Base-by-base conservation (phyloP, 177 flowering plant genomes). In the Telopea speciosissima region DNA sequence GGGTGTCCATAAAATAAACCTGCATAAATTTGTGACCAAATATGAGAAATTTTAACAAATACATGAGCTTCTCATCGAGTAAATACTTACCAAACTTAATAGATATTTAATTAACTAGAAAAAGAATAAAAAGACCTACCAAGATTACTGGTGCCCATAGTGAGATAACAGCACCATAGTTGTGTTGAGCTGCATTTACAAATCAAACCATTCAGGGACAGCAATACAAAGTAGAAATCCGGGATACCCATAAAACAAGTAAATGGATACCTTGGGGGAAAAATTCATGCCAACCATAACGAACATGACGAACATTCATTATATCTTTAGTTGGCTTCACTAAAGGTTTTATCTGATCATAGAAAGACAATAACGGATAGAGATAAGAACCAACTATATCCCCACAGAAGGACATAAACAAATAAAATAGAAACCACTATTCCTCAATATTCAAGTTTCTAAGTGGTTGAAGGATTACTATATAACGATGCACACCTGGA, bases 1-100 rank as follows among this genome's bases (percentile, higher is more conserved):
- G 99, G 69, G 93, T 84, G 80, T 96, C 99, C 99, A 96, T 89
- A 73, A 93, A 93, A 82, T 96, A 96, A 44, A 96, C 89, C 99
- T 96, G 84, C 78, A 83, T 62, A 66, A 65, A 65, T 74, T 28
- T 28, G 33, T 31, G 23, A 19, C 65, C 19, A 22, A 69, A 49
- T 54, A 16, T 66, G 67, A 71, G 60, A 70, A 36, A 40, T 58
- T 42, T 24, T 70, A 71, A 22, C 44, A 61, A 26, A 49, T 25
- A 69, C 0, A 25, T 14, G 23, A 69, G 56, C 2, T 31, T n/a
- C 23, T 21, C 56, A 67, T 45, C 40, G 16, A 24, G 28, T 8
- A 59, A 40, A 62, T 31, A 64, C 19, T n/a, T 9, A 13, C 23
- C 12, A 36, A 36, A 8, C 40, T 36, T 36, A 69, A 58, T 22